phyloP scores from a whole-genome alignment of 441 rosid species.

The Geranium incanum region DNA sequence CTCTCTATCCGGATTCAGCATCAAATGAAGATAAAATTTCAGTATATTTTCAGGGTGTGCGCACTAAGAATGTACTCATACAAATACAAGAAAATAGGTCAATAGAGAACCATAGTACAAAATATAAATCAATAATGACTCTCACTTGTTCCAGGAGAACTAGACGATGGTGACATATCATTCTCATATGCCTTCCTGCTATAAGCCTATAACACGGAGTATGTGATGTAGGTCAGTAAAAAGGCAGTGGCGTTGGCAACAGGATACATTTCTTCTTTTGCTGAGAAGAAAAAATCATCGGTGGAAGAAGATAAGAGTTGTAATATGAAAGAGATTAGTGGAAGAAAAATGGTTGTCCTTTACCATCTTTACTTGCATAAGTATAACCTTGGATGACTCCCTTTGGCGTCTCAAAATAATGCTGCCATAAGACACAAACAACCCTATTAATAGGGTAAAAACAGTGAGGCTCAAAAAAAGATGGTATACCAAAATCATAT shows the following conservation, averaged over 20 bases:
- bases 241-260: conserved; percentile 85
- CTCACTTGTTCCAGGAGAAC: conserved; percentile 90
- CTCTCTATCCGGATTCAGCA: conserved; percentile 96
- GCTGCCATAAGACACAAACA: conserved; percentile 42
- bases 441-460: conserved; percentile 12
- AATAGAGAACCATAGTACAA: not conserved
- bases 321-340: conserved; percentile 9
- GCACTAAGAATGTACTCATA: conserved; percentile 20
- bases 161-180: conserved; percentile 84
- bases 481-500: conserved; percentile 1
- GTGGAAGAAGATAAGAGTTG: not conserved
- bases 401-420: conserved; percentile 86
- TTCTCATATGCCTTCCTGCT: conserved; percentile 88
- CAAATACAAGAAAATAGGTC: conserved; percentile 8
- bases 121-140: conserved; percentile 1
- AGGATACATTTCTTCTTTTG: conserved; percentile 70
- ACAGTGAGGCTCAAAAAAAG: not conserved
- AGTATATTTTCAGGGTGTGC: conserved; percentile 23
- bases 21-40: conserved; percentile 98
- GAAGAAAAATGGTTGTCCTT: conserved; percentile 7
- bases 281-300: conserved; percentile 32
- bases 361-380: conserved; percentile 69
- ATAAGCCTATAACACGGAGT: conserved; percentile 80
- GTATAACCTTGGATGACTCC: conserved; percentile 94
- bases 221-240: conserved; percentile 90